Conservation (phyloP, 1,139 yeast genomes). For the Wickerhamomyces sp. region DNA sequence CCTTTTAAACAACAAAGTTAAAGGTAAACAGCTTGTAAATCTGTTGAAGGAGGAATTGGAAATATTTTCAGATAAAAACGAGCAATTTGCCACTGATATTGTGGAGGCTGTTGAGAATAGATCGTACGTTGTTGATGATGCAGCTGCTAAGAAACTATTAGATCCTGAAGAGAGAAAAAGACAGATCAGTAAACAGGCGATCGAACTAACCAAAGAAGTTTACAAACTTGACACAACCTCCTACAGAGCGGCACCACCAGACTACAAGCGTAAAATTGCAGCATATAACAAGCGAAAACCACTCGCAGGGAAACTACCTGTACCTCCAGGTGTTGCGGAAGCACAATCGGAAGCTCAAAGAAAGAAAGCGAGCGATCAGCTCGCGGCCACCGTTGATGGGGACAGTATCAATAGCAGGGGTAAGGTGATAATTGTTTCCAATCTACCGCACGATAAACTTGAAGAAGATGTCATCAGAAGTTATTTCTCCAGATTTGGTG, state of each 20-base stretch:
- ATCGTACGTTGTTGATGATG: slow-evolving; percentile 5
- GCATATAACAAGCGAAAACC: background rate
- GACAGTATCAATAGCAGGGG: slow-evolving; percentile 16
- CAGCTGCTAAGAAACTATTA: background rate
- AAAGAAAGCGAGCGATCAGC: slow-evolving; percentile 3
- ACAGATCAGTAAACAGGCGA: slow-evolving; percentile 5
- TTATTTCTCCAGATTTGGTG: slow-evolving; percentile 39
- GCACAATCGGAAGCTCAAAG: background rate
- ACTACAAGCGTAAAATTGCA: slow-evolving; percentile 5
- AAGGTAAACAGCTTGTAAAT: slow-evolving; percentile 28
- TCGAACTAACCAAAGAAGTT: slow-evolving; percentile 7
- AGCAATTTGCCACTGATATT: slow-evolving; percentile 27
- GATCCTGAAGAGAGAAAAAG: slow-evolving; percentile 8
- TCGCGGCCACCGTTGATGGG: slow-evolving; percentile 15
- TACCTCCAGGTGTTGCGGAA: slow-evolving; percentile 1
- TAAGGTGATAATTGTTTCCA: slow-evolving; percentile 33
- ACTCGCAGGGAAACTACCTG: background rate
- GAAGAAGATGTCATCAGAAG: slow-evolving; percentile 28
- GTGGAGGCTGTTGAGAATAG: slow-evolving; percentile 21
- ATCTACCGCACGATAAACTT: slow-evolving; percentile 37
- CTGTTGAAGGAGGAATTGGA: slow-evolving; percentile 31
- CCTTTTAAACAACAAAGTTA: slow-evolving; percentile 32
- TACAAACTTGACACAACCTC: slow-evolving; percentile 11
- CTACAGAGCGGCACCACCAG: slow-evolving; percentile 8
- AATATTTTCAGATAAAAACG: slow-evolving; percentile 27